These are phyloP conservation scores for Trichoderma sp. DNA, from an alignment of 2,329 filamentous ascomycete genomes.

Conservation along the genomic window DNA sequence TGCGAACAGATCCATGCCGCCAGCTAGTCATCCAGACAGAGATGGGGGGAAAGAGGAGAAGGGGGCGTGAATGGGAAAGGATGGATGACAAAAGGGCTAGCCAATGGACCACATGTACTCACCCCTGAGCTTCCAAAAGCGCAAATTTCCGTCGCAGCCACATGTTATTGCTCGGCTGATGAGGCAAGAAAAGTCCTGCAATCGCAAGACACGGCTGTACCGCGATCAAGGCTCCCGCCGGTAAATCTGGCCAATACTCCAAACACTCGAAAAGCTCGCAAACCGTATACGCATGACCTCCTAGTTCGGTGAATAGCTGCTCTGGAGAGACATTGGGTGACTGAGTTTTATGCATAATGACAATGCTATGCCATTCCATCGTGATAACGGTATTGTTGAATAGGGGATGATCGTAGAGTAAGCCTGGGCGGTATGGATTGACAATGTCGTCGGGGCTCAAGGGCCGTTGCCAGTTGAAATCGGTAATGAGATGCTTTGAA, in stretches of 20 bases:
- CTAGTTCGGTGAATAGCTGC: slow-evolving; percentile 52
- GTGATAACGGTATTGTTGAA: slow-evolving; percentile 72
- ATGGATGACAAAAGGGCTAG: not conserved
- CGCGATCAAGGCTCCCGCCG: slow-evolving; percentile 66
- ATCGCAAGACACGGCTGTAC: slow-evolving; percentile 76
- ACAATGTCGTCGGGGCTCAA: slow-evolving; percentile 64
- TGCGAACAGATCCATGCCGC: not conserved
- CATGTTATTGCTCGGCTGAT: slow-evolving; percentile 66
- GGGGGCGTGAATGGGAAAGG: not conserved
- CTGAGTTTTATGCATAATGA: slow-evolving; percentile 78
- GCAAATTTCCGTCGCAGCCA: slow-evolving; percentile 82
- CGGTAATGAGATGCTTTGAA: slow-evolving; percentile 58
- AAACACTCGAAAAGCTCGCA: slow-evolving; percentile 80
- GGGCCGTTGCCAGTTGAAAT: slow-evolving; percentile 55
- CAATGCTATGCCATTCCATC: slow-evolving; percentile 74
- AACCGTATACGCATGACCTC: slow-evolving; percentile 61
- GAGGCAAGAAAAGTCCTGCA: slow-evolving; percentile 74
- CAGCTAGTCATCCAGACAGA: not conserved
- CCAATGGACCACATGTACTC: slow-evolving; percentile 32
- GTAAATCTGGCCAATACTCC: slow-evolving; percentile 65
- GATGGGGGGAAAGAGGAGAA: not conserved
- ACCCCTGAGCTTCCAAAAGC: slow-evolving; percentile 75
- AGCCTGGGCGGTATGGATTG: slow-evolving; percentile 65
- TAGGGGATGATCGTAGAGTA: slow-evolving; percentile 66
- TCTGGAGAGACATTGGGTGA: slow-evolving; percentile 55